Conservation (phyloP, 495 filamentous ascomycete genomes). For the Copromyces sp. region DNA sequence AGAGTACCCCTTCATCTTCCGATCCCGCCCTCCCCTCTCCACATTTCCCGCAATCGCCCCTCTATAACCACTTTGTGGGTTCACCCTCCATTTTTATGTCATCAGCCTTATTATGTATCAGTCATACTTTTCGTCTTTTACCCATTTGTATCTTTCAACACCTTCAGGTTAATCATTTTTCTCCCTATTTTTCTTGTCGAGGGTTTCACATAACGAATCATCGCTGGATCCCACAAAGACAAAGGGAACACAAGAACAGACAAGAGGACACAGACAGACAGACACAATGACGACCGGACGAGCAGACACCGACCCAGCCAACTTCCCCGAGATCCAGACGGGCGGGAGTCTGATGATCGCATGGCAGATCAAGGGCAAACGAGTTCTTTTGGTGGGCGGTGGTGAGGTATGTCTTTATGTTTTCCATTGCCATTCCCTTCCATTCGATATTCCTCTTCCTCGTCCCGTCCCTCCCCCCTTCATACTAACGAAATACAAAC, state of each 20-base stretch:
- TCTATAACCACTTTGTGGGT: neutral
- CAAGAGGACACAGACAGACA: neutral
- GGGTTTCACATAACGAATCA: neutral
- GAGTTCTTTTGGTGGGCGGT: slow-evolving; percentile 80
- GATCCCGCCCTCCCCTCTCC: neutral
- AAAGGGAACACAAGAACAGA: neutral
- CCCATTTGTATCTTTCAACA: neutral
- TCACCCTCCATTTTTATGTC: neutral
- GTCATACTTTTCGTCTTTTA: neutral
- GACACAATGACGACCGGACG: neutral
- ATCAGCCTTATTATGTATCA: neutral
- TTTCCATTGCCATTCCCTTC: neutral
- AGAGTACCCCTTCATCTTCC: neutral
- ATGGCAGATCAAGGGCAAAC: slow-evolving; percentile 82
- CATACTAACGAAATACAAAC: slow-evolving; percentile 2
- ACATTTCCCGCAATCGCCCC: neutral
- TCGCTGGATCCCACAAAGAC: neutral
- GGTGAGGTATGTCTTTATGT: slow-evolving; percentile 58
- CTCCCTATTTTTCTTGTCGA: neutral
- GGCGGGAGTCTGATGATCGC: slow-evolving; percentile 89
- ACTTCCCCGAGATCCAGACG: slow-evolving; percentile 72
- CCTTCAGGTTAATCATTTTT: no score
- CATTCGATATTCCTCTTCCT: neutral
- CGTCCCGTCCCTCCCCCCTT: neutral
- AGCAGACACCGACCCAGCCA: neutral